Evolutionary conservation across 164 flowering plant genomes (phyloP).

Genomic region (Vitis rupestris): DNA sequence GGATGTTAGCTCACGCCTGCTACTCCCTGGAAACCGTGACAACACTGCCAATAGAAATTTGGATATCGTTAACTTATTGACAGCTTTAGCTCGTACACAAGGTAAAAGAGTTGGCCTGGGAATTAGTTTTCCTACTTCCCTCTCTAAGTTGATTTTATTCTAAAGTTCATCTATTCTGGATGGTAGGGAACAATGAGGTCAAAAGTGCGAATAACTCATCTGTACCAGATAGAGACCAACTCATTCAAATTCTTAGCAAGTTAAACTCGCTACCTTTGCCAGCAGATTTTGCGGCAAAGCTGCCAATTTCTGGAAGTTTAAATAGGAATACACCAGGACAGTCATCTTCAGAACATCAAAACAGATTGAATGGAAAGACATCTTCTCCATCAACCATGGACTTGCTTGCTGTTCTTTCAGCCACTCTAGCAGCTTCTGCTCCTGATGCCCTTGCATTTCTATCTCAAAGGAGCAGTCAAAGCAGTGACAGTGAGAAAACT

Average conservation of each 20-base stretch:
- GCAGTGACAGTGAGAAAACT: constrained; percentile 44
- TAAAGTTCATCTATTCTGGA: not conserved
- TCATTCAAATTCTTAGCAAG: constrained; percentile 71
- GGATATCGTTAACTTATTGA: constrained; percentile 63
- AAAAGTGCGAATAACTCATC: constrained; percentile 25
- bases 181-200: constrained; percentile 46
- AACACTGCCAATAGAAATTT: constrained; percentile 36
- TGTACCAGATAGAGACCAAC: constrained; percentile 53
- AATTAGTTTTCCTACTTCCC: not conserved
- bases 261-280: constrained; percentile 60
- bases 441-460: constrained; percentile 38
- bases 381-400: constrained; percentile 59
- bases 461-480: constrained; percentile 49
- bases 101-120: constrained; percentile 33
- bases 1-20: constrained; percentile 49
- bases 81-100: constrained; percentile 64
- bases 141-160: not conserved
- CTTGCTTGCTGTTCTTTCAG: constrained; percentile 64
- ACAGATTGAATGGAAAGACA: constrained; percentile 32
- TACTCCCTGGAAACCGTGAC: constrained; percentile 39
- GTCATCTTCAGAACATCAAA: constrained; percentile 30
- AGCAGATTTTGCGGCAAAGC: constrained; percentile 39
- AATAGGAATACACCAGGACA: constrained; percentile 30
- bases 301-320: constrained; percentile 33
- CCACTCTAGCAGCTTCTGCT: constrained; percentile 44